Evolutionary conservation across 179 eudicot species (phyloP).

Genomic region (Patellifolia procumbens): DNA sequence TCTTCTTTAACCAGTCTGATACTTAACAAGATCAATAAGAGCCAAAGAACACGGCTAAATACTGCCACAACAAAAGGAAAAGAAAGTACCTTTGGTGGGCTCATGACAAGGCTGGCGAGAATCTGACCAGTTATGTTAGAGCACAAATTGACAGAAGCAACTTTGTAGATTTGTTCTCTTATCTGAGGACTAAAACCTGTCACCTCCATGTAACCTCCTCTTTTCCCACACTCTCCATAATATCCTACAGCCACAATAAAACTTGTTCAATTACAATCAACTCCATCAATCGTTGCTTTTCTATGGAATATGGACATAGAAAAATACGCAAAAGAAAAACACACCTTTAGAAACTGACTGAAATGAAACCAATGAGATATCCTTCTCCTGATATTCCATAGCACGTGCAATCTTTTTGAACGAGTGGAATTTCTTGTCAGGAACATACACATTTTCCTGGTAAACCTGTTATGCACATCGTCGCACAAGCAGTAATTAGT

Average conservation of each 20-base stretch:
- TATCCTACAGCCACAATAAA: constrained; percentile 51
- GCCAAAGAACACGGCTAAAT: neutral
- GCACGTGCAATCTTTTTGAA: constrained; percentile 90
- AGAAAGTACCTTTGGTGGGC: constrained; percentile 80
- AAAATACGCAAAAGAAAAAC: constrained; percentile 5
- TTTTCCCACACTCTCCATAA: constrained; percentile 95
- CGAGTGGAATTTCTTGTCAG: constrained; percentile 86
- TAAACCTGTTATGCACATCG: constrained; percentile 59
- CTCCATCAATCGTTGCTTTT: neutral
- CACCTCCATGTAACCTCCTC: constrained; percentile 98
- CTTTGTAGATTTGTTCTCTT: constrained; percentile 91
- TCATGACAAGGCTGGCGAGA: constrained; percentile 93
- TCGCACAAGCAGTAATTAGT: neutral
- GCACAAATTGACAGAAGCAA: constrained; percentile 90
- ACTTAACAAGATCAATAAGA: neutral
- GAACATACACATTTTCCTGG: constrained; percentile 88
- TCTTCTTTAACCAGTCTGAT: too few species aligned
- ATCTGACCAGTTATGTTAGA: constrained; percentile 94
- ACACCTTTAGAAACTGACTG: constrained; percentile 96
- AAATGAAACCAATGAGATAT: constrained; percentile 72
- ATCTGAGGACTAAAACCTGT: constrained; percentile 82
- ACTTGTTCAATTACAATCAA: neutral
- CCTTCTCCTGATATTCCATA: constrained; percentile 84
- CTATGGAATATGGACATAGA: neutral
- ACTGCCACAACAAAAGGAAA: neutral